A percentile compares a stretch with the other conserved stretches of the same genome.
phyloP scores from a whole-genome alignment of 2,329 filamentous ascomycete species.

The Davidsoniella neocaledoniae region DNA sequence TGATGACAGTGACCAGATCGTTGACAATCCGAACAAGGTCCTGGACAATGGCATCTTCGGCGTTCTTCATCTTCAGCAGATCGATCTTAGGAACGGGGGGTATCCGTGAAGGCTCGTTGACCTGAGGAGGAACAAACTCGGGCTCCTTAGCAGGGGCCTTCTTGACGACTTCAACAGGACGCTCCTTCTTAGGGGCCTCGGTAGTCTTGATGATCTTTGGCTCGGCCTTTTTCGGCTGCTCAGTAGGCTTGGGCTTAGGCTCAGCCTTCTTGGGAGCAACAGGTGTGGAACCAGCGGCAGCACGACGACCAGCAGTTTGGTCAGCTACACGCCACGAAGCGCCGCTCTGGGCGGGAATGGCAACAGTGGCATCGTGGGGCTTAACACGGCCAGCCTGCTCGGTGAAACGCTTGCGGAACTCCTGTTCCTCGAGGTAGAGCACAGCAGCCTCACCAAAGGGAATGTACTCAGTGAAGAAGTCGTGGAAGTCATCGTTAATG shows the following conservation, averaged over 20 bases:
- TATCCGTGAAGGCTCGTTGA: constrained; percentile 47
- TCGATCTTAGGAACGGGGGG: constrained; percentile 57
- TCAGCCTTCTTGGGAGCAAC: constrained; percentile 18
- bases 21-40: constrained; percentile 92
- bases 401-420: constrained; percentile 75
- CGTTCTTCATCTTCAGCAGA: constrained; percentile 56
- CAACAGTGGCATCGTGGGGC: constrained; percentile 54
- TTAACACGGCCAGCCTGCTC: constrained; percentile 30
- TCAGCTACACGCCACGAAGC: constrained; percentile 64
- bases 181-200: constrained; percentile 16
- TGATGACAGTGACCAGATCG: constrained; percentile 84
- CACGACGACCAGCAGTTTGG: constrained; percentile 40
- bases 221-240: constrained; percentile 17
- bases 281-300: constrained; percentile 34
- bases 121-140: constrained; percentile 38
- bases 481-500: constrained; percentile 93
- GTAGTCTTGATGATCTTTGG: constrained; percentile 17
- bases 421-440: constrained; percentile 85
- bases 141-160: constrained; percentile 17
- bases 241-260: constrained; percentile 17
- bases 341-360: constrained; percentile 71
- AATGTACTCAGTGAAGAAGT: constrained; percentile 95
- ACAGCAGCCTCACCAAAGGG: constrained; percentile 91
- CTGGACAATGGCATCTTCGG: constrained; percentile 74
- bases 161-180: constrained; percentile 18